Evolutionary conservation across 2,329 filamentous ascomycete genomes (phyloP), one percentile per base, ranked within the genome.

Genomic region (Cercospora beticola): DNA sequence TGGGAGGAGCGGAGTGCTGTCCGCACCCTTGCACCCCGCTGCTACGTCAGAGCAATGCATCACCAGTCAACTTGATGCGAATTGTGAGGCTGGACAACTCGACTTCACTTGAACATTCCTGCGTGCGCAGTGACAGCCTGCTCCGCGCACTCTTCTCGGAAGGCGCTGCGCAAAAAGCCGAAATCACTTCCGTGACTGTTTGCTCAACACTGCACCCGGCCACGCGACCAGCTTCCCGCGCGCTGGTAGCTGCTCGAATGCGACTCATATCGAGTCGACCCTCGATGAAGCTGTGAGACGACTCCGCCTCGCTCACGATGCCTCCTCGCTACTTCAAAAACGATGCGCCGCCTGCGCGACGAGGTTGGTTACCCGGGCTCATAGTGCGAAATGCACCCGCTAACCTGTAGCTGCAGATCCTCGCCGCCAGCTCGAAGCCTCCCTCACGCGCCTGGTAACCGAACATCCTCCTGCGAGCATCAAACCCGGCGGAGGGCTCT

Each of bases 381-480:
- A 14, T n/a, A 28, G 16, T 8, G 56, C 56, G 18, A 33, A 9
- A 5, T 18, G 31, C 56, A 59, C 8, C 18, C 8, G n/a, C 33
- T 36, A 3, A 23, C 36, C 8, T 56, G 21, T 64, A 4, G 21
- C 18, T 49, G 10, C 67, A 77, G 83, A 85, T 70, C 80, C 83
- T 65, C 79, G 83, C 76, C 84, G 84, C 68, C 83, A 85, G 74
- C 78, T 85, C 70, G 77, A 84, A 72, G 83, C 83, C 65, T 85
- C 83, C 16, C 78, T 85, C 62, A 81, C 80, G 33, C 82, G 83
- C 67, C 79, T 85, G 46, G 80, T 85, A 56, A 82, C 78, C 60
- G 78, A 83, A 10, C 76, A 83, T 71, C 83, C 83, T 56, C 83
- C 83, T 21, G 79, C 83, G 56, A 77, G 78, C 54, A 75, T 84